Evolutionary conservation across 164 flowering plant species (phyloP).

Genomic region (grape (Vitis vinifera)): ASM3070453v1 NC_081820.1:27107501-27108000

Average conservation of each 20-base stretch:
- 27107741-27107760: slow-evolving; percentile 71
- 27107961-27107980: slow-evolving; percentile 73
- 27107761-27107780: slow-evolving; percentile 77
- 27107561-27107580: no score
- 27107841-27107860: slow-evolving; percentile 49
- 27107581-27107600: background rate
- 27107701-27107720: slow-evolving; percentile 48
- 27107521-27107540: background rate
- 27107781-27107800: slow-evolving; percentile 68
- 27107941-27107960: slow-evolving; percentile 49
- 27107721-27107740: slow-evolving; percentile 55
- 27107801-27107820: slow-evolving; percentile 73
- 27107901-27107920: slow-evolving; percentile 74
- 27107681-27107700: slow-evolving; percentile 43
- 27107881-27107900: slow-evolving; percentile 84
- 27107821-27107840: slow-evolving; percentile 75
- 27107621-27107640: slow-evolving; percentile 89
- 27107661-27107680: slow-evolving; percentile 64
- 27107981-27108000: slow-evolving; percentile 62
- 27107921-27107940: slow-evolving; percentile 73
- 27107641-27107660: slow-evolving; percentile 79
- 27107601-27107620: slow-evolving; percentile 99
- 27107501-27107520: background rate
- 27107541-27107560: no score
- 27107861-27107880: slow-evolving; percentile 66